Conservation (phyloP, 805 yeast genomes). For the Wickerhamomyces canadensis region DNA sequence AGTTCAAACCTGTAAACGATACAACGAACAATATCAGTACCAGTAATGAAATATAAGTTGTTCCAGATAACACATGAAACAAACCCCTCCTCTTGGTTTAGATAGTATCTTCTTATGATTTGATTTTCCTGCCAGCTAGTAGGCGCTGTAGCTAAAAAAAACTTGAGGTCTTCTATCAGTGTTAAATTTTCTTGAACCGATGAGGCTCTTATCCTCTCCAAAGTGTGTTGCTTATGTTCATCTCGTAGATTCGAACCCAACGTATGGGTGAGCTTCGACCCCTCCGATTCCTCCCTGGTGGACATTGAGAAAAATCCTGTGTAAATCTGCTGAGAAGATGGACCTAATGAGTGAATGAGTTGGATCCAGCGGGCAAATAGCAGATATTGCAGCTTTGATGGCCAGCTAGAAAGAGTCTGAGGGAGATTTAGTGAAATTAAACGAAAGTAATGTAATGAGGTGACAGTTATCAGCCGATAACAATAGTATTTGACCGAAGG, state of each 20-base stretch:
- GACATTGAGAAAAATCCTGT: too few relatives aligned
- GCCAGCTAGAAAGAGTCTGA: too few relatives aligned
- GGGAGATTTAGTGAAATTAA: neutral
- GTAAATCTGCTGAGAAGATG: too few relatives aligned
- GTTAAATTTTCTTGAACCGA: conserved; percentile 48
- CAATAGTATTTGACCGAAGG: too few relatives aligned
- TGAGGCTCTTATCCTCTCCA: conserved; percentile 14
- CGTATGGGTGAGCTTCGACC: too few relatives aligned
- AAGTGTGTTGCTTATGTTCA: conserved; percentile 1
- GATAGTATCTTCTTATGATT: conserved; percentile 75
- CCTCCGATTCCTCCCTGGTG: too few relatives aligned
- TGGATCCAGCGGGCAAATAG: too few relatives aligned
- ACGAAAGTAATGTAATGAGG: neutral
- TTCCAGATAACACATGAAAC: conserved; percentile 94
- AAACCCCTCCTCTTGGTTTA: conserved; percentile 86
- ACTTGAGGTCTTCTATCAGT: conserved; percentile 71
- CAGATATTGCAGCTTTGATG: too few relatives aligned
- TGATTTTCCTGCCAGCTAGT: conserved; percentile 90
- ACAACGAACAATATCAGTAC: conserved; percentile 93
- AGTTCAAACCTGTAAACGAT: conserved; percentile 83
- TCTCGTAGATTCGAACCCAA: too few relatives aligned
- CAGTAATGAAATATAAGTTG: conserved; percentile 82
- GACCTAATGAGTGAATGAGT: too few relatives aligned
- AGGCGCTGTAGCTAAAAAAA: conserved; percentile 89
- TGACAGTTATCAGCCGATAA: too few relatives aligned